Conservation (phyloP, 2,329 filamentous ascomycete species). For the Alternaria angustiovoidea region DNA sequence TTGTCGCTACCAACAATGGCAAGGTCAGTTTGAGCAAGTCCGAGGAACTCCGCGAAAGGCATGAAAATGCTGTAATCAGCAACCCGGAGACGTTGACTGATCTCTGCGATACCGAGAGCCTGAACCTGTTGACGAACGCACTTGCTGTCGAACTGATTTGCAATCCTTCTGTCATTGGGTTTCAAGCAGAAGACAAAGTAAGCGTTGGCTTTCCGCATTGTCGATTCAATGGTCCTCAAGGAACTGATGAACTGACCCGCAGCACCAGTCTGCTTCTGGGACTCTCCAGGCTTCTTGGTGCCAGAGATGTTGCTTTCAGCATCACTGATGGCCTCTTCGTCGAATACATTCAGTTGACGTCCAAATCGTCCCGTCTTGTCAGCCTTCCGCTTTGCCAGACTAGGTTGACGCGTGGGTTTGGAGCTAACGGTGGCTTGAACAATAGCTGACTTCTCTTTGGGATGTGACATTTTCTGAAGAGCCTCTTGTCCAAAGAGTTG, state of each 20-base stretch:
- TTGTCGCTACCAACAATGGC: slow-evolving; percentile 89
- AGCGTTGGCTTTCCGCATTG: slow-evolving; percentile 83
- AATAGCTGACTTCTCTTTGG: slow-evolving; percentile 86
- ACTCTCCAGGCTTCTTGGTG: slow-evolving; percentile 47
- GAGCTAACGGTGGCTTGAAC: slow-evolving; percentile 97
- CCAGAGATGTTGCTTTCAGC: slow-evolving; percentile 52
- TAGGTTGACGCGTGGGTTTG: slow-evolving; percentile 90
- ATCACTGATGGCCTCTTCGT: slow-evolving; percentile 59
- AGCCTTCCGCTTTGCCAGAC: slow-evolving; percentile 84
- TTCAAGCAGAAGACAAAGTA: slow-evolving; percentile 99
- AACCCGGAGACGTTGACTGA: slow-evolving; percentile 89
- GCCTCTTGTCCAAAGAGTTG: slow-evolving; percentile 97
- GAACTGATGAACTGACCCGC: slow-evolving; percentile 91
- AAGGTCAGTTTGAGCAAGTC: slow-evolving; percentile 82
- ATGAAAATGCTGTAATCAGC: slow-evolving; percentile 96
- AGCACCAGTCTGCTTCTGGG: slow-evolving; percentile 76
- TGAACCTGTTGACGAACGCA: slow-evolving; percentile 95
- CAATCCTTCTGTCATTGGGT: slow-evolving; percentile 94
- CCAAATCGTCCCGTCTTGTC: slow-evolving; percentile 61
- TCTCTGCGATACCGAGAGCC: slow-evolving; percentile 94
- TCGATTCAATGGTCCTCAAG: slow-evolving; percentile 89
- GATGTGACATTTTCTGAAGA: slow-evolving; percentile 90
- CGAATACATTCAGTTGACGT: slow-evolving; percentile 48
- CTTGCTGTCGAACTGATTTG: slow-evolving; percentile 99
- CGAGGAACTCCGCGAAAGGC: slow-evolving; percentile 94